These are phyloP conservation scores for barley (Hordeum vulgare) DNA, from an alignment of 176 grass and related monocot species.

Conservation along the genomic window DNA sequence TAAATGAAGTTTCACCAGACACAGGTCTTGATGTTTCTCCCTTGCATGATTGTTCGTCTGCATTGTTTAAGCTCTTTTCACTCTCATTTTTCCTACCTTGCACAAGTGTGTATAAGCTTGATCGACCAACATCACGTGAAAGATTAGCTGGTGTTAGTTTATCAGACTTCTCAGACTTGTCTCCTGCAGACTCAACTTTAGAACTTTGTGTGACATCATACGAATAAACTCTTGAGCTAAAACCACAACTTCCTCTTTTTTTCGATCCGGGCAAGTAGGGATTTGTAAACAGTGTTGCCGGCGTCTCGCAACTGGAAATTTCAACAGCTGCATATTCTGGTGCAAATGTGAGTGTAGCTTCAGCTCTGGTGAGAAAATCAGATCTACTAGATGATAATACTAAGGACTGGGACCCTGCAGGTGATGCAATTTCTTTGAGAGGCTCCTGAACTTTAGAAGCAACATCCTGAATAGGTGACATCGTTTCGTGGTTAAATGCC, in stretches of 20 bases:
- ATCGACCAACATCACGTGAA: slow-evolving; percentile 45
- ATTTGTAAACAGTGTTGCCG: slow-evolving; percentile 53
- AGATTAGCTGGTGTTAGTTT: slow-evolving; percentile 29
- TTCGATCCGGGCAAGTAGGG: slow-evolving; percentile 75
- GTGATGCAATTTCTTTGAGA: slow-evolving; percentile 49
- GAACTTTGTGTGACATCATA: slow-evolving; percentile 59
- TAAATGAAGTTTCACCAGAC: slow-evolving; percentile 51
- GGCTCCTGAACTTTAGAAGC: slow-evolving; percentile 48
- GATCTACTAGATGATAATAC: slow-evolving; percentile 54
- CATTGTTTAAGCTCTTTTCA: slow-evolving; percentile 38
- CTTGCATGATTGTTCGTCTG: slow-evolving; percentile 41
- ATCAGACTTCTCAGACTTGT: slow-evolving; percentile 50
- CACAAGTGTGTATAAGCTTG: slow-evolving; percentile 74
- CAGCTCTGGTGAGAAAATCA: slow-evolving; percentile 78
- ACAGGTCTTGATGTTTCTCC: slow-evolving; percentile 40
- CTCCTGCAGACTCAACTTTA: slow-evolving; percentile 41
- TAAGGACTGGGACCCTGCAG: slow-evolving; percentile 28
- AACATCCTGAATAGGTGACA: slow-evolving; percentile 57
- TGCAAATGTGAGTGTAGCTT: slow-evolving; percentile 93
- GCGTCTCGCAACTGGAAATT: slow-evolving; percentile 30
- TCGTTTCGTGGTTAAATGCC: slow-evolving; percentile 52
- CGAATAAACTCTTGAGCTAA: slow-evolving; percentile 75
- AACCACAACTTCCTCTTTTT: slow-evolving; percentile 57
- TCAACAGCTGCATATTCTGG: slow-evolving; percentile 92
- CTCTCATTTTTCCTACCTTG: slow-evolving; percentile 51